Base-by-base conservation (phyloP, 208 protist genomes). In the Crithidia acanthocephali region DNA sequence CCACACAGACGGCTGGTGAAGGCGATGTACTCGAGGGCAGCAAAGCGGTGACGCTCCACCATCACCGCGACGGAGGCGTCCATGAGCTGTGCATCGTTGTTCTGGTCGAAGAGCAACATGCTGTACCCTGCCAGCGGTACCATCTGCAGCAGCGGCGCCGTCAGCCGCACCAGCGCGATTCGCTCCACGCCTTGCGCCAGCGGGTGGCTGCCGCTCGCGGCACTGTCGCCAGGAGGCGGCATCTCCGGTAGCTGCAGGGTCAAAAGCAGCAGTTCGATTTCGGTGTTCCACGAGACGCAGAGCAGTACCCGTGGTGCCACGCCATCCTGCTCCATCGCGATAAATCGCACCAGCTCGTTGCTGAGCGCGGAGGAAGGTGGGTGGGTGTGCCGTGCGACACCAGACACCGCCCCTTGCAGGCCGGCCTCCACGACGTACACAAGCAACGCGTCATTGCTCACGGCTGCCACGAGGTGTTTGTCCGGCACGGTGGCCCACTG, bases 241-340 rank as follows among this genome's bases (percentile, higher is more conserved):
- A 30, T 18, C n/a, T 55, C 69, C 4, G 68, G 47, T 8, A 73
- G 8, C 70, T 77, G 66, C 40, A 79, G 67, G 40, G 71, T 70
- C 13, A 94, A 25, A 8, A 73, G 78, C 42, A 86, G 83, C 15
- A 92, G 51, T 51, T 94, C 84, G 4, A 94, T 42, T 67, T 86
- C 79, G 0, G 76, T 81, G 50, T 83, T 79, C 81, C 79, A 90
- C 50, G 79, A 76, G 0, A 86, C 74, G 65, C 86, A 94, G 16
- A 94, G 53, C 37, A 78, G 52, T 32, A 90, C 40, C 30, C 72
- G 53, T 11, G 70, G 64, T 8, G 56, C 44, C 18, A 65, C 30
- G 27, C 68, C 71, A 8, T 52, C 64, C n/a, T 66, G 30, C 60
- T 82, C 80, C 23, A 70, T 32, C 13, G 72, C 66, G 0, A 85